A percentile compares a stretch with the other conserved stretches of the same genome.
phyloP scores from a whole-genome alignment of 306 rosid genomes.

The Comarum palustre region DNA sequence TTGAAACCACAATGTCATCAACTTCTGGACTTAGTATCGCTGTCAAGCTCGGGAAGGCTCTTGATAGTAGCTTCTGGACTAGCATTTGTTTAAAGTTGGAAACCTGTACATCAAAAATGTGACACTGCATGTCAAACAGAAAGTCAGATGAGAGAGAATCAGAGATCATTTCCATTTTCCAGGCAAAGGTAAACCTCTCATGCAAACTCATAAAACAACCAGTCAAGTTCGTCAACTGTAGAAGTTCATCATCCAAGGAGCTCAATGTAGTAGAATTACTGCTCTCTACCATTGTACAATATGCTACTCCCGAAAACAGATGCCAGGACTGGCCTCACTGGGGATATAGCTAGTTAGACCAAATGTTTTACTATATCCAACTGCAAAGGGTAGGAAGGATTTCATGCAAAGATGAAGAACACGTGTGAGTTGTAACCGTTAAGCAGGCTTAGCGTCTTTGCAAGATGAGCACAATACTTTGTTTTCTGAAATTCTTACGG shows the following conservation, averaged over 20 bases:
- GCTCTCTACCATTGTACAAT: slow-evolving; percentile 44
- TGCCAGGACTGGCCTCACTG: slow-evolving; percentile 93
- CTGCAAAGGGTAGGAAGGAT: slow-evolving; percentile 83
- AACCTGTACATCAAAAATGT: slow-evolving; percentile 50
- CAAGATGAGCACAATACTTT: slow-evolving; percentile 74
- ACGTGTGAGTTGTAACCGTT: slow-evolving; percentile 60
- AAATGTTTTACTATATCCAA: slow-evolving; percentile 89
- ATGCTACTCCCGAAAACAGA: slow-evolving; percentile 94
- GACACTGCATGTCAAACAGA: slow-evolving; percentile 22
- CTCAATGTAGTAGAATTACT: slow-evolving; percentile 70
- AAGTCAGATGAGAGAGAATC: slow-evolving; percentile 2
- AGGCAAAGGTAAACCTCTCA: not conserved
- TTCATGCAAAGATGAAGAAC: slow-evolving; percentile 72
- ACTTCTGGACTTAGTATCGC: slow-evolving; percentile 74
- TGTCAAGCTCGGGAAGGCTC: slow-evolving; percentile 76
- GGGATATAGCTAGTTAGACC: slow-evolving; percentile 91
- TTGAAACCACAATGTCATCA: slow-evolving; percentile 68
- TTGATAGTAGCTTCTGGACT: slow-evolving; percentile 54
- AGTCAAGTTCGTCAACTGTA: slow-evolving; percentile 73
- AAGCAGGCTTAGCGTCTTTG: slow-evolving; percentile 73
- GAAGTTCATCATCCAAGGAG: slow-evolving; percentile 71
- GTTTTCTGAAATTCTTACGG: slow-evolving; percentile 66
- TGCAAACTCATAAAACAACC: slow-evolving; percentile 81
- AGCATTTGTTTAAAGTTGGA: slow-evolving; percentile 64
- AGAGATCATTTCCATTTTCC: slow-evolving; percentile 3